Evolutionary conservation across 352 stramenopile genomes (phyloP), one percentile per base, ranked within the genome.

Genomic region (Heterotrichella gracilis): DNA sequence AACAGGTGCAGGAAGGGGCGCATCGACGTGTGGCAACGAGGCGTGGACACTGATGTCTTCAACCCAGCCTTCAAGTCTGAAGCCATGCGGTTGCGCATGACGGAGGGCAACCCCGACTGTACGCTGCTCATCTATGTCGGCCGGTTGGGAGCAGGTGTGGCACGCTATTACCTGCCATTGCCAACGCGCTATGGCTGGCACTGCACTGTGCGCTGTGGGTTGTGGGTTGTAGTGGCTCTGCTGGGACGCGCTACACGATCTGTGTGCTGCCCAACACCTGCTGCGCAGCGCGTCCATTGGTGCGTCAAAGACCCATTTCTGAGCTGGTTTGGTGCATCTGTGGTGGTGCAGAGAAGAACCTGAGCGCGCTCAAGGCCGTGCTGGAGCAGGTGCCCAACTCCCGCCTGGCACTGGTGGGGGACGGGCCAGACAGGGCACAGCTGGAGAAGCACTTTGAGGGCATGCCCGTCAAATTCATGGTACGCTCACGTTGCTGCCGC

Each of bases 391-490:
- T 84, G 13, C 75, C 76, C 3, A 75, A 77, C 64, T 69, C 72
- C n/a, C 64, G 81, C 66, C 71, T 87, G 22, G 83, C 79, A 64
- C 79, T 87, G 66, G 80, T 87, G 4, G 82, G 82, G 19, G 80
- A 74, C 75, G 72, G n/a, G n/a, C n/a, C n/a, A n/a, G n/a, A n/a
- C n/a, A n/a, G n/a, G n/a, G n/a, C n/a, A n/a, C n/a, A n/a, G n/a
- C n/a, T n/a, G n/a, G n/a, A n/a, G n/a, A n/a, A n/a, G n/a, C n/a
- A n/a, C n/a, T n/a, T n/a, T n/a, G n/a, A n/a, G n/a, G n/a, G n/a
- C n/a, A n/a, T n/a, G n/a, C n/a, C n/a, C n/a, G n/a, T n/a, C n/a
- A n/a, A n/a, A n/a, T n/a, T n/a, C n/a, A n/a, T n/a, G n/a, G n/a
- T n/a, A n/a, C n/a, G n/a, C n/a, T n/a, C n/a, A n/a, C n/a, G n/a